Evolutionary conservation across 129 eudicot species (phyloP), one percentile per base, ranked within the genome.

Genomic region (Lactuca saligna): DNA sequence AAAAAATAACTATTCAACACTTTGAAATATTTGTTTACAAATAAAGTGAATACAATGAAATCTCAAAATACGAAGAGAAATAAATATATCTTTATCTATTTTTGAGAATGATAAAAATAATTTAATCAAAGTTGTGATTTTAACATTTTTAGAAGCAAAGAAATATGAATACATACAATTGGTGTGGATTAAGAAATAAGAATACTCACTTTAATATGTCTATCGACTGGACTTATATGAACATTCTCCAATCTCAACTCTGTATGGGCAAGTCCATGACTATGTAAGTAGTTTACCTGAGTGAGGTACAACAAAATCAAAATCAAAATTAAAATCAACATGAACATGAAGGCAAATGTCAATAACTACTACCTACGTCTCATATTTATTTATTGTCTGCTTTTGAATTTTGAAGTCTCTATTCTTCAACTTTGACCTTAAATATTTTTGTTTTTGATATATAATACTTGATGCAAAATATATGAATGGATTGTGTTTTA

Each of bases 261-360:
- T 62, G 99, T 94, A 71, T 94, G 99, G 68, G 99, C 99, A 68
- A 94, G 99, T 76, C 99, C 99, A 80, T 94, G 97, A 79, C 96
- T 94, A 79, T 94, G 99, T 48, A 94, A 70, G 79, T 94, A 94
- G 81, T 94, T 94, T 75, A 94, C 99, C 99, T 94, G 73, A 54
- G 72, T 94, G 73, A 54, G 72, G 70, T 57, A 66, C 20, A 61
- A 54, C 49, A 82, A 4, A 54, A 67, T 37, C 31, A 66, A 54
- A 8, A 59, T 37, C 49, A 82, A 4, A 54, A 67, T 37, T 17
- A 66, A 54, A 8, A 59, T 37, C 31, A 66, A 54, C 8, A 59
- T 25, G 2, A 25, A 25, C 29, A 25, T 25, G 29, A 25, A 25
- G 2, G 29, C 29, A 2, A 25, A 25, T 25, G 2, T 25, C 1